Evolutionary conservation across 345 rosid species (phyloP).

Genomic region (Bretschneidera sinensis): DNA sequence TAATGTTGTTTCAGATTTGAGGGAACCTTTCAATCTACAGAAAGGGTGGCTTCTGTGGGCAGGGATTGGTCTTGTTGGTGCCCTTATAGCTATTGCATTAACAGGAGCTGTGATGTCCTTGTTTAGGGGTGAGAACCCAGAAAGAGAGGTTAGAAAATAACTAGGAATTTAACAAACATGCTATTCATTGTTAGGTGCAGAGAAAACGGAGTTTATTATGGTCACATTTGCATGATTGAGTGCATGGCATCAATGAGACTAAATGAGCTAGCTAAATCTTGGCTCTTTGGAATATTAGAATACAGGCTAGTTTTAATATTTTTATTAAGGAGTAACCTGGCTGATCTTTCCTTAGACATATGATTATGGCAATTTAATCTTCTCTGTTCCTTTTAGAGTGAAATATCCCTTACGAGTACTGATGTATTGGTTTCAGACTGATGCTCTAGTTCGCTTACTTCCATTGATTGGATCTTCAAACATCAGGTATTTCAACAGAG

Average conservation of each 20-base stretch:
- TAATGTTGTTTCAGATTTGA: constrained; percentile 24
- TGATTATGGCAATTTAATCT: background rate
- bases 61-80: constrained; percentile 31
- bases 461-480: constrained; percentile 35
- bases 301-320: no score
- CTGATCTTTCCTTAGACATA: background rate
- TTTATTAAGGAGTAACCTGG: background rate
- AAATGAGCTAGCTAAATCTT: constrained; percentile 3
- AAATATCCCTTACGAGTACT: background rate
- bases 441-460: constrained; percentile 31
- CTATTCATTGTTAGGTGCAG: background rate
- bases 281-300: background rate
- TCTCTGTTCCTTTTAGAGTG: background rate
- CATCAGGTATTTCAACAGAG: constrained; percentile 24
- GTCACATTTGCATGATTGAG: background rate
- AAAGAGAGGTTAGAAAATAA: constrained; percentile 24
- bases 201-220: background rate
- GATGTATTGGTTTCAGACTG: constrained; percentile 20
- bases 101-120: constrained; percentile 27
- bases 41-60: constrained; percentile 34
- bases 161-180: background rate
- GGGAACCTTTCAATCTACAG: constrained; percentile 28
- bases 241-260: constrained; percentile 6
- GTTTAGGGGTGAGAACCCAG: constrained; percentile 28
- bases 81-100: constrained; percentile 31